Percentiles rank a stretch among this genome's conserved stretches.
These are phyloP conservation scores for Backusella mclennaniae DNA, from an alignment of 192 early-diverging fungal species.

Conservation along the genomic window DNA sequence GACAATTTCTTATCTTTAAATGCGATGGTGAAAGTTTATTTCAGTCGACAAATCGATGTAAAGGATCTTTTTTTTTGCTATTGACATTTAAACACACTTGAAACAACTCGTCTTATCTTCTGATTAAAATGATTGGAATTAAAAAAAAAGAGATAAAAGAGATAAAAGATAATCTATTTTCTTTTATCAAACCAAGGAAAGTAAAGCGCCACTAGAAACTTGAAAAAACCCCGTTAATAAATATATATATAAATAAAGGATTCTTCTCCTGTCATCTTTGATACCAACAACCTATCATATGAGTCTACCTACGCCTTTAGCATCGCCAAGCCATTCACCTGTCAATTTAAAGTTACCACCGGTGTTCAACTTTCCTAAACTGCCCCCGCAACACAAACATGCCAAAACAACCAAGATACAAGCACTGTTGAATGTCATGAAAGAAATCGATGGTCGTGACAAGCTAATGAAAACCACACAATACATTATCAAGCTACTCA, in stretches of 20 bases:
- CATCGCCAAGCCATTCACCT: background rate
- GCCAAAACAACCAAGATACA: background rate
- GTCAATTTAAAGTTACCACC: background rate
- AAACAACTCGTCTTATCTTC: background rate
- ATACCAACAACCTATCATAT: background rate
- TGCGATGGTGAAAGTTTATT: too few species aligned
- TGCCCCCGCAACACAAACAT: background rate
- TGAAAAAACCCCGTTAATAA: background rate
- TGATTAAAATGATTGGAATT: background rate
- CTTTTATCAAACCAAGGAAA: background rate
- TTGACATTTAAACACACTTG: background rate
- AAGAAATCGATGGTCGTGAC: conserved; percentile 81
- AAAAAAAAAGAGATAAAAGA: too few species aligned
- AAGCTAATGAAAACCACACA: conserved; percentile 77
- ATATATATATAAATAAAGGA: background rate
- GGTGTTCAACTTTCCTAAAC: background rate
- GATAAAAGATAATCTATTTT: background rate
- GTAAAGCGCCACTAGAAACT: background rate
- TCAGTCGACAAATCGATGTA: too few species aligned
- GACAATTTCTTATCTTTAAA: too few species aligned
- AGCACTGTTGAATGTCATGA: conserved; percentile 59
- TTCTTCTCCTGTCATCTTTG: background rate
- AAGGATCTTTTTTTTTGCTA: background rate
- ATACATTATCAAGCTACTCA: conserved; percentile 66
- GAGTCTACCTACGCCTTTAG: background rate